These are phyloP conservation scores for Saccharomyces uvarum DNA, from an alignment of 1,139 yeast genomes.

Conservation along the genomic window DNA sequence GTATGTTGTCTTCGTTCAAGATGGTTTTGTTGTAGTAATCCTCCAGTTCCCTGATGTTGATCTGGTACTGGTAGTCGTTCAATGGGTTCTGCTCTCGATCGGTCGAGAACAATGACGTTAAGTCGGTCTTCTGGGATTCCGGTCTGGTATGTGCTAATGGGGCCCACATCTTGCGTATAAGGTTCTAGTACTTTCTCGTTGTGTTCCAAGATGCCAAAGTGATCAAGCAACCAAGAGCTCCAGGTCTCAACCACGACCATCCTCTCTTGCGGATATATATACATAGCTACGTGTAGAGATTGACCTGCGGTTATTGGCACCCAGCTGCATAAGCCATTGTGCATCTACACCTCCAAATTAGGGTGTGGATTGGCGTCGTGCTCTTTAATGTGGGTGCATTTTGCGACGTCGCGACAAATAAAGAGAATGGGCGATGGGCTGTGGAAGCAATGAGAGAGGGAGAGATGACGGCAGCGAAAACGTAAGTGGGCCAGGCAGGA, in stretches of 20 bases:
- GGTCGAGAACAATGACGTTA: not conserved
- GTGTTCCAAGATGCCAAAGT: not conserved
- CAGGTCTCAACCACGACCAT: not conserved
- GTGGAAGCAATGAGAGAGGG: not conserved
- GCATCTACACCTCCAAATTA: conserved; percentile 1
- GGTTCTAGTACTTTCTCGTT: not conserved
- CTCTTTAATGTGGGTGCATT: not conserved
- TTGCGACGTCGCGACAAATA: not conserved
- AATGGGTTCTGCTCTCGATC: not conserved
- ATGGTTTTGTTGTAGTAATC: conserved; percentile 29
- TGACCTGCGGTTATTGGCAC: not conserved
- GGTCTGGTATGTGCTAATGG: not conserved
- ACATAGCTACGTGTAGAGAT: not conserved
- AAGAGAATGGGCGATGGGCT: not conserved
- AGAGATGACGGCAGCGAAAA: not conserved
- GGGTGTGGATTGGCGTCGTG: conserved; percentile 1
- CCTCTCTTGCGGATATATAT: not conserved
- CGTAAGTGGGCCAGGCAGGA: conserved; percentile 1
- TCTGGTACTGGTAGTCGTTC: conserved; percentile 13
- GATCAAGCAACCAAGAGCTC: not conserved
- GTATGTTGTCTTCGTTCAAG: conserved; percentile 18
- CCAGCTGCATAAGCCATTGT: conserved; percentile 1
- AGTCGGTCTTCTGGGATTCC: not conserved
- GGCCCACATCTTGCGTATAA: not conserved
- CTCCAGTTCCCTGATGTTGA: conserved; percentile 27